Evolutionary conservation across 805 yeast species (phyloP).

Genomic region (Saturnispora bothae): DNA sequence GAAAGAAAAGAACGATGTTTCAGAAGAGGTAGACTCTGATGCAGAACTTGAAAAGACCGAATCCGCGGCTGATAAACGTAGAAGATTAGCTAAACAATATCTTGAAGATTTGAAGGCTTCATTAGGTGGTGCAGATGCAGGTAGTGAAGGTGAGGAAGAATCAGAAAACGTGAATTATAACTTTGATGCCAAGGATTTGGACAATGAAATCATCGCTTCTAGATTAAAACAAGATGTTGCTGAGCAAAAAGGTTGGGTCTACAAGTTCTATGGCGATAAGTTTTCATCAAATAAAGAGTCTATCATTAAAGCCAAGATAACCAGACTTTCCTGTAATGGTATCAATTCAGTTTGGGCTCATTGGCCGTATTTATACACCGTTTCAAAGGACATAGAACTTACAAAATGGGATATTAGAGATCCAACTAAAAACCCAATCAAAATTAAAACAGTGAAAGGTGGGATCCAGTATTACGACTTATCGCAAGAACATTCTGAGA

Average conservation of each 20-base stretch:
- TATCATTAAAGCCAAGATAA: conserved; percentile 27
- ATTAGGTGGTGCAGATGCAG: conserved; percentile 8
- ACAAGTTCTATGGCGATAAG: conserved; percentile 50
- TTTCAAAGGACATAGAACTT: conserved; percentile 70
- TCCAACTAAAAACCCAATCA: conserved; percentile 47
- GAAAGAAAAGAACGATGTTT: conserved; percentile 20
- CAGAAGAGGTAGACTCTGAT: conserved; percentile 36
- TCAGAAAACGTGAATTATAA: conserved; percentile 27
- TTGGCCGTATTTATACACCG: conserved; percentile 61
- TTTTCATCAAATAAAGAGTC: conserved; percentile 37
- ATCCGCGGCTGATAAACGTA: conserved; percentile 84
- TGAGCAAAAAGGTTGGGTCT: conserved; percentile 76
- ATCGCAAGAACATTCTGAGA: conserved; percentile 39
- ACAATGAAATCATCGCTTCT: conserved; percentile 71
- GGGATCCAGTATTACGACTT: conserved; percentile 38
- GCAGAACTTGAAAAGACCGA: conserved; percentile 71
- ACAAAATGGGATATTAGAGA: conserved; percentile 69
- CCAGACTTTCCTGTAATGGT: conserved; percentile 50
- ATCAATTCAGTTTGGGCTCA: conserved; percentile 46
- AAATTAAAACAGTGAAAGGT: conserved; percentile 56
- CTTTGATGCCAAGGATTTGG: conserved; percentile 87
- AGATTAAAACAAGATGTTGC: conserved; percentile 84
- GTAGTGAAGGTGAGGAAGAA: conserved; percentile 11
- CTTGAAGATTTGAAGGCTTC: conserved; percentile 66
- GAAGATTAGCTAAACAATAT: conserved; percentile 90